phyloP scores from a whole-genome alignment of 495 filamentous ascomycete genomes.

The Tuber aestivum region DNA sequence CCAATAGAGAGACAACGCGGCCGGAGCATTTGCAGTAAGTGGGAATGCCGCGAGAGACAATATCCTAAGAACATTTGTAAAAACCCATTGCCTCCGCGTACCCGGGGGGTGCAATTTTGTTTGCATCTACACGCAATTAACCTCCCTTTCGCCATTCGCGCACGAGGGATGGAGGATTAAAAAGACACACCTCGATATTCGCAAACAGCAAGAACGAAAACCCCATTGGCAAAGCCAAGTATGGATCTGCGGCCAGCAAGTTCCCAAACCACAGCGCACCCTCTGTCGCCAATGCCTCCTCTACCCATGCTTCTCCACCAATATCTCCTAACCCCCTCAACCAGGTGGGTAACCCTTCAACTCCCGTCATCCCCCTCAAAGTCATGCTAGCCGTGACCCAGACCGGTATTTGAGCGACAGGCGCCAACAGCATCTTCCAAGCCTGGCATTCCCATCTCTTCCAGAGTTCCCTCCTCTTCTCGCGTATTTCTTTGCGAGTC shows the following conservation, averaged over 20 bases:
- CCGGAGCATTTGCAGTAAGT: constrained; percentile 27
- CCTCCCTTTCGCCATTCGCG: neutral
- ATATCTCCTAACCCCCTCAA: constrained; percentile 42
- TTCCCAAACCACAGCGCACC: constrained; percentile 79
- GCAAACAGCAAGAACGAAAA: constrained; percentile 51
- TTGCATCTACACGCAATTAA: constrained; percentile 19
- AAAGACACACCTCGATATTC: constrained; percentile 41
- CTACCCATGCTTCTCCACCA: constrained; percentile 16
- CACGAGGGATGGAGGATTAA: neutral
- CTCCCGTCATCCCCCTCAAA: constrained; percentile 59
- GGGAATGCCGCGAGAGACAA: constrained; percentile 48
- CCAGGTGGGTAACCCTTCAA: constrained; percentile 46
- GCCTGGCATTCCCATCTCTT: constrained; percentile 48
- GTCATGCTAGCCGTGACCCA: constrained; percentile 65
- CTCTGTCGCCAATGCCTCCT: constrained; percentile 53
- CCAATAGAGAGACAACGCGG: constrained; percentile 68
- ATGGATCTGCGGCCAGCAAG: constrained; percentile 64
- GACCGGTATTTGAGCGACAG: constrained; percentile 56
- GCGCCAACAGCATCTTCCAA: constrained; percentile 49
- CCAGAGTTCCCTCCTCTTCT: constrained; percentile 45
- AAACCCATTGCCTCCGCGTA: constrained; percentile 27
- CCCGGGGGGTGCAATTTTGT: constrained; percentile 5
- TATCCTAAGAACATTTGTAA: constrained; percentile 45
- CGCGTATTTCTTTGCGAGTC: constrained; percentile 35
- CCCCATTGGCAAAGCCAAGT: constrained; percentile 58